Conservation (phyloP, 2,329 filamentous ascomycete genomes). For the Metarhizium anisopliae region DNA sequence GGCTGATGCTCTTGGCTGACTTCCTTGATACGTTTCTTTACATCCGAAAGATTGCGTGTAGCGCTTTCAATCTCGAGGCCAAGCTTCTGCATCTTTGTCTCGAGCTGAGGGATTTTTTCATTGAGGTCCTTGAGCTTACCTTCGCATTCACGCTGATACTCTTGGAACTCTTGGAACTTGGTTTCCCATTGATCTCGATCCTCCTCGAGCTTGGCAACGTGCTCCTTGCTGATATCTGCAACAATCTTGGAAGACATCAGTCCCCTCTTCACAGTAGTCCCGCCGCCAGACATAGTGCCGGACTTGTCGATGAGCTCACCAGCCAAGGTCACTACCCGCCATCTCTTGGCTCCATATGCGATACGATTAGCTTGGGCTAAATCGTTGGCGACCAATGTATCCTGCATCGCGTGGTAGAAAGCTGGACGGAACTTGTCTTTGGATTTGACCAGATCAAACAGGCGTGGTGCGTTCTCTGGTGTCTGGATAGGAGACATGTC, state of each 20-base stretch:
- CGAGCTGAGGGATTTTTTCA: constrained; percentile 71
- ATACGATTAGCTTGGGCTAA: constrained; percentile 95
- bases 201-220: constrained; percentile 76
- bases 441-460: constrained; percentile 87
- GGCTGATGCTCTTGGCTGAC: constrained; percentile 72
- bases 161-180: constrained; percentile 75
- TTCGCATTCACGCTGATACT: constrained; percentile 75
- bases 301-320: constrained; percentile 97
- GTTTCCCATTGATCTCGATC: constrained; percentile 80
- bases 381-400: constrained; percentile 88
- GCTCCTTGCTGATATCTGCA: constrained; percentile 78
- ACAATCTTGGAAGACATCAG: constrained; percentile 95
- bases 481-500: constrained; percentile 76
- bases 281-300: constrained; percentile 97
- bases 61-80: constrained; percentile 81
- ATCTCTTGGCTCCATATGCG: constrained; percentile 85
- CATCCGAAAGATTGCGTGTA: constrained; percentile 74
- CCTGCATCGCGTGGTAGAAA: constrained; percentile 91
- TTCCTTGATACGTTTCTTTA: constrained; percentile 78
- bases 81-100: constrained; percentile 88
- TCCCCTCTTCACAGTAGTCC: constrained; percentile 79
- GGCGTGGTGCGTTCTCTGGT: constrained; percentile 80
- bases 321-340: constrained; percentile 92
- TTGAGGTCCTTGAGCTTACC: constrained; percentile 61
- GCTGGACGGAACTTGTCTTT: constrained; percentile 83